Evolutionary conservation across 139 green algal genomes (phyloP).

Genomic region (Auxenochlorella pyrenoidosa): DNA sequence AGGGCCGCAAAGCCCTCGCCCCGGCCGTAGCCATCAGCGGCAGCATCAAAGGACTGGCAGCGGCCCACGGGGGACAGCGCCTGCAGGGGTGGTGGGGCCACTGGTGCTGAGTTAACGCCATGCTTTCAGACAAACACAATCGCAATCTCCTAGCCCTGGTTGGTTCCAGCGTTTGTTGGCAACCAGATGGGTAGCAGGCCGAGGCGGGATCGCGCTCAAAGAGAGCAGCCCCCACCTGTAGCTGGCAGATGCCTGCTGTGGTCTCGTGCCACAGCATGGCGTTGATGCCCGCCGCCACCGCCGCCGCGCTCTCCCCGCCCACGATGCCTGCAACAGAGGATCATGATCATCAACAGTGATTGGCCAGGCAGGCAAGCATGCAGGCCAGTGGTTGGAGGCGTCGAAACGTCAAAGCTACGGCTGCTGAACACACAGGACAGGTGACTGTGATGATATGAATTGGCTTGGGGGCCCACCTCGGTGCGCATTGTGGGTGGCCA

Average conservation of each 20-base stretch:
- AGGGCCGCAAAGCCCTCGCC: conserved; percentile 57
- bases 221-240: conserved; percentile 15
- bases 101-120: too few relatives aligned
- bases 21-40: conserved; percentile 85
- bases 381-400: too few relatives aligned
- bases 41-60: conserved; percentile 87
- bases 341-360: too few relatives aligned
- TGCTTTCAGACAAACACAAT: too few relatives aligned
- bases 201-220: too few relatives aligned
- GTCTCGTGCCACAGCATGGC: conserved; percentile 46
- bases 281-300: conserved; percentile 49
- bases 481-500: conserved; percentile 64
- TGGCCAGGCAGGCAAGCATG: too few relatives aligned
- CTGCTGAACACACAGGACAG: too few relatives aligned
- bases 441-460: too few relatives aligned
- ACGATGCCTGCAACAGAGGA: neutral
- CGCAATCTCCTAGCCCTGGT: too few relatives aligned
- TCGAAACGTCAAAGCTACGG: too few relatives aligned
- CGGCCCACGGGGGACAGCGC: conserved; percentile 69
- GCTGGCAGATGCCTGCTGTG: conserved; percentile 40
- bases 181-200: too few relatives aligned
- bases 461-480: conserved; percentile 7
- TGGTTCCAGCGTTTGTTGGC: too few relatives aligned
- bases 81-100: conserved; percentile 11
- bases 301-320: conserved; percentile 22